Percentiles rank a stretch among this genome's conserved stretches.
These are phyloP conservation scores for Phytophthora lateralis DNA, from an alignment of 352 stramenopile species.

Conservation along the genomic window DNA sequence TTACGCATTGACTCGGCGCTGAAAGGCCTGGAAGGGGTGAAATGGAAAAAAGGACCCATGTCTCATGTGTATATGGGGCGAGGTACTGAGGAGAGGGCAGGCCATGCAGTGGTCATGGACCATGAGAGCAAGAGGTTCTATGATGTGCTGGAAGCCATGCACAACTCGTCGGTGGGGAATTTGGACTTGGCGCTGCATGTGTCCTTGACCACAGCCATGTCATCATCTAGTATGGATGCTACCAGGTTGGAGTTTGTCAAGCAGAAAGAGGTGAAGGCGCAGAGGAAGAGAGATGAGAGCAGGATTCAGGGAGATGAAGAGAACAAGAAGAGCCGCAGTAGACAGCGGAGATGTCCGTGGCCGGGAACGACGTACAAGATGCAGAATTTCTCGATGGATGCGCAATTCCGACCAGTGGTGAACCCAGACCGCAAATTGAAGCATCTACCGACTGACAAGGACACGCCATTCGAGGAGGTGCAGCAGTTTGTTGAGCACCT, in stretches of 20 bases:
- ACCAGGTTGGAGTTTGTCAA: conserved; percentile 64
- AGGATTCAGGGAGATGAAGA: conserved; percentile 33
- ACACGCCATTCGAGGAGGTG: conserved; percentile 56
- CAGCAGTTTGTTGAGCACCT: conserved; percentile 69
- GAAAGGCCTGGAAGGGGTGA: conserved; percentile 77
- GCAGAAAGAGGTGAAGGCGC: conserved; percentile 53
- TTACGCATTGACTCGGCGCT: conserved; percentile 74
- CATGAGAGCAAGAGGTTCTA: conserved; percentile 63
- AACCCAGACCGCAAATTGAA: conserved; percentile 57
- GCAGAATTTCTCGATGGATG: conserved; percentile 66
- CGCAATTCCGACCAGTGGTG: conserved; percentile 58
- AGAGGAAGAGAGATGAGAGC: conserved; percentile 34
- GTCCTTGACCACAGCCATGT: conserved; percentile 75
- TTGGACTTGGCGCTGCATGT: conserved; percentile 77
- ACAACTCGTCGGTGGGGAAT: conserved; percentile 63
- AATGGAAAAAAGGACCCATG: conserved; percentile 76
- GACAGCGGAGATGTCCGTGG: conserved; percentile 55
- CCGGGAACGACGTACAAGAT: conserved; percentile 78
- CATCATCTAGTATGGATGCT: conserved; percentile 60
- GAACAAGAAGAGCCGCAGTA: conserved; percentile 33
- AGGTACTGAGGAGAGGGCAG: conserved; percentile 22
- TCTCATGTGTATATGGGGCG: conserved; percentile 73
- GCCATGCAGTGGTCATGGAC: conserved; percentile 67
- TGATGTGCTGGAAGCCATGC: conserved; percentile 64
- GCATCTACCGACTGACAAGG: conserved; percentile 36